Conservation (phyloP, 139 green algal species). For the Chlorella sorokiniana region DNA sequence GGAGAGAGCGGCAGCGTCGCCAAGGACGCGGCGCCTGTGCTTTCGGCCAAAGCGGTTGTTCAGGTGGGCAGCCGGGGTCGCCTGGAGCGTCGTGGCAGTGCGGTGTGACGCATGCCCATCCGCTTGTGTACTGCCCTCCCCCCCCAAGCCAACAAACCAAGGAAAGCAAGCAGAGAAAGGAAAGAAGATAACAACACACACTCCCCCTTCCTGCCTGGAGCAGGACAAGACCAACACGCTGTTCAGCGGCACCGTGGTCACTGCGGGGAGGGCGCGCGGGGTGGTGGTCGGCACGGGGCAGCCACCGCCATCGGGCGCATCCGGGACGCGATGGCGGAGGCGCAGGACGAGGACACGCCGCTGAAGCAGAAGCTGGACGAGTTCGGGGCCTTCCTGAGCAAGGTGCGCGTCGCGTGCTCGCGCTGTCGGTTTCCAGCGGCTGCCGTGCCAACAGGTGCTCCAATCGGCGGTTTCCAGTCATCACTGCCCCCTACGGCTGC, state of each 20-base stretch:
- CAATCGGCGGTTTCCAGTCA: no score
- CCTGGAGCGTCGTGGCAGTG: neutral
- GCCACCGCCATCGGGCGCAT: constrained; percentile 97
- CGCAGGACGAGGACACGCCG: constrained; percentile 94
- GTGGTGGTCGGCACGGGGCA: constrained; percentile 92
- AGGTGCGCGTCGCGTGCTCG: constrained; percentile 50
- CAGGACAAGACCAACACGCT: constrained; percentile 93
- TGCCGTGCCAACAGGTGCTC: no score
- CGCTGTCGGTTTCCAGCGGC: neutral
- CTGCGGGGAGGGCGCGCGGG: constrained; percentile 78
- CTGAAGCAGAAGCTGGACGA: constrained; percentile 98
- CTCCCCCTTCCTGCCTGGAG: constrained; percentile 29
- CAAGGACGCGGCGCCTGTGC: constrained; percentile 69
- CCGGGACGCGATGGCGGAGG: constrained; percentile 70
- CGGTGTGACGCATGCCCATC: neutral
- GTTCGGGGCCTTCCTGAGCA: constrained; percentile 95
- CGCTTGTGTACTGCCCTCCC: neutral
- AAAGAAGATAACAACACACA: no score
- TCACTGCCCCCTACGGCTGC: no score
- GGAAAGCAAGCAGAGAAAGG: no score
- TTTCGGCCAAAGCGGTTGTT: constrained; percentile 49
- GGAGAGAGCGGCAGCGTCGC: constrained; percentile 85
- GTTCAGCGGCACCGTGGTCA: constrained; percentile 95
- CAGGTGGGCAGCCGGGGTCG: neutral
- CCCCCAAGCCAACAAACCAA: no score